Base-by-base conservation (phyloP, 2,329 filamentous ascomycete genomes). In the Talaromyces sp. region DNA sequence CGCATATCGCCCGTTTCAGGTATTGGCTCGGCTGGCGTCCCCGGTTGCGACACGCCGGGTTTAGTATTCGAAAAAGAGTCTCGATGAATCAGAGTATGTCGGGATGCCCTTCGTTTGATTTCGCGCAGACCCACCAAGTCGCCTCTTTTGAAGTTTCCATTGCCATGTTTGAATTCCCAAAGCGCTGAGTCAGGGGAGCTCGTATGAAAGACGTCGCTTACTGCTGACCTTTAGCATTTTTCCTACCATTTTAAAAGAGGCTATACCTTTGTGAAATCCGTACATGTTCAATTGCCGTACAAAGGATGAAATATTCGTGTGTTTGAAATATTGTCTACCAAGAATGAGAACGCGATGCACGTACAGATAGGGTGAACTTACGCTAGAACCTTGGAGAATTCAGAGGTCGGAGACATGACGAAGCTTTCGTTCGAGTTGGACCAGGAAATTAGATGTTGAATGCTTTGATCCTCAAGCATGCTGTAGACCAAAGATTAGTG, bases 201-300 rank as follows among this genome's bases (percentile, higher is more conserved):
- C 3, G 93, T 97, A 77, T 98, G 94, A 75, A 98, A 99, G 24
- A 98, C 95, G 76, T 99, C 95, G 82, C 95, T 97, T 73, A 98
- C 95, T 97, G 47, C 60, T 50, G 14, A n/a, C 4, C 22, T 24
- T 56, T 35, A 66, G 41, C 54, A 22, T 37, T 22, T 7, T 33
- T 4, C 24, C 16, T 35, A 5, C 4, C 9, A 14, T 35, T 54
- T 22, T 24, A 16, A 45, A 54, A 31, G 67, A 27, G 63, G 69
- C 76, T 6, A 59, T 78, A 96, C 93, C 93, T 90, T 99, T 99
- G 77, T 99, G 95, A 78, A 99, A 99, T 7, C 95, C 95, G 72
- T 99, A 99, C 95, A 99, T 99, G 76, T 99, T 99, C 60, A 99
- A 81, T 80, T 99, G 95, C 58, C 95, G 88, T 59, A 99, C 95